These are phyloP conservation scores for Poronia punctata DNA, from an alignment of 495 filamentous ascomycete species.

Conservation along the genomic window DNA sequence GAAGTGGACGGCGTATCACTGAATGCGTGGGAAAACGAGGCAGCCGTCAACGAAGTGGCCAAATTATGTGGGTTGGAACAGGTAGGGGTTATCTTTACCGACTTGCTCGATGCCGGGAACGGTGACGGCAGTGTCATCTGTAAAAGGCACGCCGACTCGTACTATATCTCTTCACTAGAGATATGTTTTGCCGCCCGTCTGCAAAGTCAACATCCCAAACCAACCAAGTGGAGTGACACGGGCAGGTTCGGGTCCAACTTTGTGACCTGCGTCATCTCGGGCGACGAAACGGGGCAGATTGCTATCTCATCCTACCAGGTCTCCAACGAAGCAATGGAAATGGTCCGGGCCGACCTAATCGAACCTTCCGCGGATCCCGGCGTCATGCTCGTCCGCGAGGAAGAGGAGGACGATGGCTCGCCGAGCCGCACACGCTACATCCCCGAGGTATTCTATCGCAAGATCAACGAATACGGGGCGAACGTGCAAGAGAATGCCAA, in stretches of 20 bases:
- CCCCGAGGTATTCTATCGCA: conserved; percentile 93
- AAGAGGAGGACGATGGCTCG: conserved; percentile 72
- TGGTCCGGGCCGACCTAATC: conserved; percentile 91
- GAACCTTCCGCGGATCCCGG: conserved; percentile 89
- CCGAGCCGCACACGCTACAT: conserved; percentile 79
- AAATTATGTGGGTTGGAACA: conserved; percentile 78
- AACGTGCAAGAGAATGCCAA: conserved; percentile 97
- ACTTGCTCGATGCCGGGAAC: conserved; percentile 74
- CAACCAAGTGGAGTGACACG: conserved; percentile 94
- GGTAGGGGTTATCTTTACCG: conserved; percentile 93
- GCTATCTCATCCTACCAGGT: conserved; percentile 88
- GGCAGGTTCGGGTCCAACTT: conserved; percentile 94
- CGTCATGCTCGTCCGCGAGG: conserved; percentile 90
- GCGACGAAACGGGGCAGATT: conserved; percentile 84
- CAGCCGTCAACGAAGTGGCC: conserved; percentile 74
- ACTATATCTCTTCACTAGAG: conserved; percentile 88
- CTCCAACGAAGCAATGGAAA: conserved; percentile 90
- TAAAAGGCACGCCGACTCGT: conserved; percentile 94
- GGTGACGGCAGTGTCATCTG: conserved; percentile 81
- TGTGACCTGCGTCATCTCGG: conserved; percentile 90
- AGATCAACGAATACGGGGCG: conserved; percentile 92
- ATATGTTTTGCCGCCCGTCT: conserved; percentile 81
- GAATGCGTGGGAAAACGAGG: conserved; percentile 80
- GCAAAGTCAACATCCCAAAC: conserved; percentile 80
- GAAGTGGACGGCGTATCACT: conserved; percentile 90